Evolutionary conservation across 768 basidiomycete genomes (phyloP).

Genomic region (Neoboletus brunneissimus): DNA sequence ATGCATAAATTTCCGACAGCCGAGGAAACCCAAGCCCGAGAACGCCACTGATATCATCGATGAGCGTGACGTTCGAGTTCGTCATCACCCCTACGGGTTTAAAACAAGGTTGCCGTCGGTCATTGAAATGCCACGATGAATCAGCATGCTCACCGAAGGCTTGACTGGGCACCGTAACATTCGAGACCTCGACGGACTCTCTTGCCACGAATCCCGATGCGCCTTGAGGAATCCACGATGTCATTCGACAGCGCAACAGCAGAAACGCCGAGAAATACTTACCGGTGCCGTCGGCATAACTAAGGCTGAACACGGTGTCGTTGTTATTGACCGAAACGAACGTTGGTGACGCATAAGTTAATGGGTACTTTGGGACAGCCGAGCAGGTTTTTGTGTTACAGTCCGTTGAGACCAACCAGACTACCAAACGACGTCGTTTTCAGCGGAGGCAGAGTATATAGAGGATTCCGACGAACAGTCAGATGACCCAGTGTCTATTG

Average conservation of each 20-base stretch:
- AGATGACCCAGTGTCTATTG: slow-evolving; percentile 69
- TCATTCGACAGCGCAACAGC: not conserved
- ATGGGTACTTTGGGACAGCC: slow-evolving; percentile 65
- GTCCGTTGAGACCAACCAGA: slow-evolving; percentile 67
- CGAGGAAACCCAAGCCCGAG: slow-evolving; percentile 76
- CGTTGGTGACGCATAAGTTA: slow-evolving; percentile 62
- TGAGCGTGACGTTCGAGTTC: slow-evolving; percentile 58
- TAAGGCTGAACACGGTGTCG: slow-evolving; percentile 52
- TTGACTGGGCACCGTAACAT: slow-evolving; percentile 58
- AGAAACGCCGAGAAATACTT: slow-evolving; percentile 25
- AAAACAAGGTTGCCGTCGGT: not conserved
- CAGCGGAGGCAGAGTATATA: not conserved
- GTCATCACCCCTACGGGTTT: slow-evolving; percentile 53
- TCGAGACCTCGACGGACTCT: slow-evolving; percentile 60
- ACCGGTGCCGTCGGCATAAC: slow-evolving; percentile 72
- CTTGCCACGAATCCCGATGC: slow-evolving; percentile 68
- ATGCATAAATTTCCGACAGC: slow-evolving; percentile 55
- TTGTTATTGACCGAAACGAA: slow-evolving; percentile 63
- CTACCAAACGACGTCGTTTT: slow-evolving; percentile 34
- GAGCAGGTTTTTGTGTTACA: slow-evolving; percentile 58
- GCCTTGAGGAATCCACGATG: slow-evolving; percentile 36
- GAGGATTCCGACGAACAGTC: slow-evolving; percentile 19
- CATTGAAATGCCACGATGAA: not conserved
- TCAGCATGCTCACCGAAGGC: slow-evolving; percentile 54
- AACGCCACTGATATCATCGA: slow-evolving; percentile 65